Base-by-base conservation (phyloP, 305 asterid species). In the Coffea humblotiana region DNA sequence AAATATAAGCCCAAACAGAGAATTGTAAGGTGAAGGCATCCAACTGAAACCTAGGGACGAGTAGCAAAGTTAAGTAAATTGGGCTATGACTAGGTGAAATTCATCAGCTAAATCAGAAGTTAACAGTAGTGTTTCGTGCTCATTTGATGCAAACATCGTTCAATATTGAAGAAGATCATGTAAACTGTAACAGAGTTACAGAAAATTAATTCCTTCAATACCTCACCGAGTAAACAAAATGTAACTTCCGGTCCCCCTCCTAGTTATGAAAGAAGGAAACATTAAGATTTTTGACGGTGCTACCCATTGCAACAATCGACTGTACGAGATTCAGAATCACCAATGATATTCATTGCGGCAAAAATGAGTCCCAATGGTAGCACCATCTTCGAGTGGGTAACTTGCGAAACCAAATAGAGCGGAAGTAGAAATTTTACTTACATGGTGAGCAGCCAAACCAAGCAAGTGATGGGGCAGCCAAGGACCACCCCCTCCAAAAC, bases 401-500 rank as follows among this genome's bases (percentile, higher is more conserved):
- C 2, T 25, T 64, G 40, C 19, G 7, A 52, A 23, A n/a, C 45
- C 13, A 35, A 27, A 52, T n/a, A 32, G 32, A 32, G 32, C 32
- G 32, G 43, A 8, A 58, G 1, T 32, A 27, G 43, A 23, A 27
- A 18, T 40, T 40, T 40, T 40, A 80, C 88, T 84, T 49, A 91
- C 90, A 77, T 82, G 88, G n/a, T 82, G 87, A 48, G 89, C 85
- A 35, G 95, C 87, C 48, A 92, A 82, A 82, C 89, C 93, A 63
- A 94, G 93, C 86, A 91, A 82, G 84, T 89, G 96, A 48, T 75
- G 88, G 40, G 97, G 97, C 80, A 90, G 85, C 96, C 96, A 94
- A 14, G 97, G 92, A 25, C 94, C 94, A 75, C 94, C 88, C 76
- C 99, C 97, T 47, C 98, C 97, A 77, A 93, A 93, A 75, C 83